Percentiles rank a stretch among this genome's conserved stretches.
phyloP scores from a whole-genome alignment of 495 filamentous ascomycete species.

The Apiosordaria backusii region DNA sequence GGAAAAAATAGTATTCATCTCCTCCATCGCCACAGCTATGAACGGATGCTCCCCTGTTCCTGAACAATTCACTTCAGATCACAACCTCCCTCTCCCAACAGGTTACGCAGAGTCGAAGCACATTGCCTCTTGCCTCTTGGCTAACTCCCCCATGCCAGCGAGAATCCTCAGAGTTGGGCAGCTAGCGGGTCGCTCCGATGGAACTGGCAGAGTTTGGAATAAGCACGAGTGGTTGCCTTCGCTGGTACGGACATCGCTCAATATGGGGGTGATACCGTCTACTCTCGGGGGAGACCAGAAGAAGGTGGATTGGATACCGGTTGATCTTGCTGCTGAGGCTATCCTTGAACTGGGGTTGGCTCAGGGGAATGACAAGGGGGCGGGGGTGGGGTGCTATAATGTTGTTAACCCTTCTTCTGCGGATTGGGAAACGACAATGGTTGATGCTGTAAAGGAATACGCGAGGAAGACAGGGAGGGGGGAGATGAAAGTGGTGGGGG shows the following conservation, averaged over 20 bases:
- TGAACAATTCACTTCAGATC: background rate
- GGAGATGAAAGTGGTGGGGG: background rate
- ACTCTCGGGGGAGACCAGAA: background rate
- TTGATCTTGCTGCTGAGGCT: background rate
- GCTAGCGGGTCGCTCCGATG: background rate
- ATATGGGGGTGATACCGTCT: background rate
- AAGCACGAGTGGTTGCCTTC: constrained; percentile 2
- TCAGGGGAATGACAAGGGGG: background rate
- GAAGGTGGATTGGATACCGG: constrained; percentile 1
- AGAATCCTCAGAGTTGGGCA: background rate
- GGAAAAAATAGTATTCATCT: constrained; percentile 45
- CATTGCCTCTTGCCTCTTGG: background rate
- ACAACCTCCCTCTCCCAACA: background rate
- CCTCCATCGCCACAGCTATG: constrained; percentile 38
- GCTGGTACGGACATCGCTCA: background rate
- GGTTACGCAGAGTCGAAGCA: constrained; percentile 3
- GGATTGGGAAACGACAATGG: background rate
- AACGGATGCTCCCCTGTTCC: background rate
- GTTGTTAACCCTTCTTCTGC: background rate
- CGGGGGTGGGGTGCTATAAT: background rate
- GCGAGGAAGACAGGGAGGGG: background rate
- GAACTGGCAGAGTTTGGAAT: background rate
- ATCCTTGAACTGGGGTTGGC: background rate
- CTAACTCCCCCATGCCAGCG: background rate
- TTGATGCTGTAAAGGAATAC: background rate